Evolutionary conservation across 2,329 filamentous ascomycete genomes (phyloP).

Genomic region (Trichoderma oligosporum): DNA sequence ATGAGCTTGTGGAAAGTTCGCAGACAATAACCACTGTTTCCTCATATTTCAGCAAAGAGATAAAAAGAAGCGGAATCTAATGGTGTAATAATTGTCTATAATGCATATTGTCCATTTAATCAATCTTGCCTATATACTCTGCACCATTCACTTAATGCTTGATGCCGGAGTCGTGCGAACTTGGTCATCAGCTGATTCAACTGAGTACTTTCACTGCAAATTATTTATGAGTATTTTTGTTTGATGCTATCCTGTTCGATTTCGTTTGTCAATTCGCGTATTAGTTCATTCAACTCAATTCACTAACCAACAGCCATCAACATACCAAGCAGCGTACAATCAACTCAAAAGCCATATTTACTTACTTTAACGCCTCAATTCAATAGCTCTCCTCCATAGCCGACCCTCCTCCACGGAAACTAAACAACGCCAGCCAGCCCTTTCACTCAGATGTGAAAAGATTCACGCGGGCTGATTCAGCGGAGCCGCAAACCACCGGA

Average conservation of each 20-base stretch:
- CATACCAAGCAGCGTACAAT: no score
- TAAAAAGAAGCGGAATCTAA: no score
- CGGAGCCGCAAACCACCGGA: no score
- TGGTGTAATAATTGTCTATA: no score
- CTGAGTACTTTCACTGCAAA: not conserved
- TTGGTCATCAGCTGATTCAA: not conserved
- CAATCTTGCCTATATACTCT: not conserved
- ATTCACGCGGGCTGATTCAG: no score
- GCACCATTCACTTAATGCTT: not conserved
- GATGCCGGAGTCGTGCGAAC: not conserved
- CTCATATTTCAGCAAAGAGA: not conserved
- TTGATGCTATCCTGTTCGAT: not conserved
- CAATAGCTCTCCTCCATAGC: not conserved
- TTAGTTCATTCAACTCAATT: not conserved
- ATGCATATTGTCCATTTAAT: not conserved
- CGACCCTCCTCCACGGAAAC: conserved; percentile 2
- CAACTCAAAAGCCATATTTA: no score
- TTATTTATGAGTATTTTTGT: not conserved
- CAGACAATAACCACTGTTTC: not conserved
- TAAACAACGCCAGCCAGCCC: not conserved
- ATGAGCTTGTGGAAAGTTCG: not conserved
- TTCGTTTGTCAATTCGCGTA: not conserved
- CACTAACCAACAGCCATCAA: not conserved
- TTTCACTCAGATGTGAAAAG: no score
- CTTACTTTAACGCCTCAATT: not conserved